Evolutionary conservation across 805 yeast species (phyloP), one percentile per base, ranked within the genome.

Genomic region (Cyberlindnera suaveolens): DNA sequence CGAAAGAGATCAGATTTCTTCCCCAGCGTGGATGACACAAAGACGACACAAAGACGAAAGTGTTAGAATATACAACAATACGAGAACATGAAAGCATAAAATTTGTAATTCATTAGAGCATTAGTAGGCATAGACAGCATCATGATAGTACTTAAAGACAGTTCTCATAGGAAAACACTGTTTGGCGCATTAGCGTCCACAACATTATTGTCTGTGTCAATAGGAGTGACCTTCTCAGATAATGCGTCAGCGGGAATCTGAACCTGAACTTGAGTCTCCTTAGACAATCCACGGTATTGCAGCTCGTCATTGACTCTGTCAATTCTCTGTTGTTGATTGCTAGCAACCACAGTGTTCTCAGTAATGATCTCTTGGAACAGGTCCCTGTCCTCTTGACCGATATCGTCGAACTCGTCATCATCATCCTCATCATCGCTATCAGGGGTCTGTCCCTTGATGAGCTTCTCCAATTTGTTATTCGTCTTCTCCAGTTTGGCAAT

Each of bases 321-420:
- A 4, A 79, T 54, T 45, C 83, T 62, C 32, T 67, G 64, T 10
- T 57, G 45, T 54, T 80, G 82, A 53, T 75, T 80, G 3, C 58
- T 51, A 18, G 81, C 63, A n/a, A 81, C 84, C 3, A 58, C 55
- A 11, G 66, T 61, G 57, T 83, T 83, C 49, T 82, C 90, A 8
- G 56, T 52, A 15, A 80, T 67, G 9, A 81, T 70, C n/a, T 77
- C 82, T 6, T 52, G 57, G 60, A 74, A 82, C 14, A 83, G 54
- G 14, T 63, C 58, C n/a, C 65, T 54, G 53, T 82, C 87, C 11
- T 66, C 67, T 5, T 62, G 64, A 17, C 65, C 60, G 10, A 61
- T 51, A 8, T 47, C 51, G 3, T 49, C 44, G 23, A 48, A 53
- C 5, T 54, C 61, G 16, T 61, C 68, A 18, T 57, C 52, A 14